phyloP scores from a whole-genome alignment of 1,139 yeast genomes.

The Hyphopichia wangnamkhiaoensis region DNA sequence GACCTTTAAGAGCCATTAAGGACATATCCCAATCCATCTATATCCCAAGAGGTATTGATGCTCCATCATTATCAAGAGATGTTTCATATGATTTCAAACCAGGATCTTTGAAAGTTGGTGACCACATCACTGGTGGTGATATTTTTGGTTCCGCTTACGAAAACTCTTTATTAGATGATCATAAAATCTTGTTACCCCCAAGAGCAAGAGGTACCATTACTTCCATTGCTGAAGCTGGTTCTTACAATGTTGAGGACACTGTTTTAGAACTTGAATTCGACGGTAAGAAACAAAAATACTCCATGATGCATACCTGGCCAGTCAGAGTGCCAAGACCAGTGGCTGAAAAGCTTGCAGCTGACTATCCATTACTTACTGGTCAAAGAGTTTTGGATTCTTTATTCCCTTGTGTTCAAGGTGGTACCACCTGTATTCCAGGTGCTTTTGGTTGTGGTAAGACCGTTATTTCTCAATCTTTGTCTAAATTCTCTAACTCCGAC shows the following conservation, averaged over 20 bases:
- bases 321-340: slow-evolving; percentile 99
- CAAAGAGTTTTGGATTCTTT: slow-evolving; percentile 97
- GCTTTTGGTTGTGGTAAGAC: slow-evolving; percentile 99
- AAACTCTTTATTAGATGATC: slow-evolving; percentile 88
- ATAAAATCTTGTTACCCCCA: slow-evolving; percentile 93
- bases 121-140: slow-evolving; percentile 98
- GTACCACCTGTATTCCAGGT: slow-evolving; percentile 99
- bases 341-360: slow-evolving; percentile 88
- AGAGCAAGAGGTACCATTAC: slow-evolving; percentile 97
- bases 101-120: slow-evolving; percentile 79
- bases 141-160: slow-evolving; percentile 92
- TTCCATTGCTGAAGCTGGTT: slow-evolving; percentile 84
- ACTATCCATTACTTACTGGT: slow-evolving; percentile 93
- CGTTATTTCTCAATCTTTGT: slow-evolving; percentile 95
- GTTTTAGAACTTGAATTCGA: slow-evolving; percentile 93
- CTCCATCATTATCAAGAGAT: slow-evolving; percentile 86
- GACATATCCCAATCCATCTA: slow-evolving; percentile 86
- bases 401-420: slow-evolving; percentile 99
- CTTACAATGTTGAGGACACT: slow-evolving; percentile 86
- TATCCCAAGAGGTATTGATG: slow-evolving; percentile 98
- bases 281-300: slow-evolving; percentile 75
- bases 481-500: slow-evolving; percentile 96
- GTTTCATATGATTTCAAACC: slow-evolving; percentile 87
- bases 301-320: slow-evolving; percentile 99
- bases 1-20: slow-evolving; percentile 92